Base-by-base conservation (phyloP, 208 protist genomes). In the Crithidia mellificae region DNA sequence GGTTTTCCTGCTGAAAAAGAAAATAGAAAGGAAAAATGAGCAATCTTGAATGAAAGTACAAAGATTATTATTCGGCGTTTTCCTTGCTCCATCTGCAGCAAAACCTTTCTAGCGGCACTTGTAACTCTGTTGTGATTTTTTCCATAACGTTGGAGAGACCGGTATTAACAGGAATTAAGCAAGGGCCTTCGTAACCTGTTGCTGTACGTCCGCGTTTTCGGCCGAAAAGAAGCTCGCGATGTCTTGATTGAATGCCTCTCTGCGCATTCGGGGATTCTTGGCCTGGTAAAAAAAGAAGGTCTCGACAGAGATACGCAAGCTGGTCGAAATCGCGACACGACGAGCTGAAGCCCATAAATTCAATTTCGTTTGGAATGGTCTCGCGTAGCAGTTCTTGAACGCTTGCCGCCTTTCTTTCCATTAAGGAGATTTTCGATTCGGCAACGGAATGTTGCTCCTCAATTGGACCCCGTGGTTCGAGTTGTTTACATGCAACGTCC, bases 281-380 rank as follows among this genome's bases (percentile, higher is more conserved):
- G 36, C 43, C 65, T 25, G 78, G 72, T 25, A 78, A 74, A 47
- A 86, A 83, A 44, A 87, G 30, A 36, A 72, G 68, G 80, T 77
- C 78, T 24, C 88, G 71, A 52, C 84, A 88, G 12, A 94, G 52
- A 43, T 82, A 71, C 6, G 83, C 88, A 5, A 94, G 66, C 57
- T 87, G 83, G 47, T 91, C 85, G 54, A 85, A 90, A 76, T 90
- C 84, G 17, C 88, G 88, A 51, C 80, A 88, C 0, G 85, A 80
- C 1, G 78, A 67, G 46, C 88, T 91, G 39, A 73, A 68, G 12
- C 77, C 77, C 46, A 72, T 80, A 62, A 90, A 85, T 12, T 69
- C 67, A 36, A 91, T 77, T 64, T 91, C 88, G 38, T 78, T 71
- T 12, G 84, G 81, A 63, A 94, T 88, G 14, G 38, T 66, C 11